Evolutionary conservation across 2,329 filamentous ascomycete species (phyloP).

Genomic region (Cercospora janseana): DNA sequence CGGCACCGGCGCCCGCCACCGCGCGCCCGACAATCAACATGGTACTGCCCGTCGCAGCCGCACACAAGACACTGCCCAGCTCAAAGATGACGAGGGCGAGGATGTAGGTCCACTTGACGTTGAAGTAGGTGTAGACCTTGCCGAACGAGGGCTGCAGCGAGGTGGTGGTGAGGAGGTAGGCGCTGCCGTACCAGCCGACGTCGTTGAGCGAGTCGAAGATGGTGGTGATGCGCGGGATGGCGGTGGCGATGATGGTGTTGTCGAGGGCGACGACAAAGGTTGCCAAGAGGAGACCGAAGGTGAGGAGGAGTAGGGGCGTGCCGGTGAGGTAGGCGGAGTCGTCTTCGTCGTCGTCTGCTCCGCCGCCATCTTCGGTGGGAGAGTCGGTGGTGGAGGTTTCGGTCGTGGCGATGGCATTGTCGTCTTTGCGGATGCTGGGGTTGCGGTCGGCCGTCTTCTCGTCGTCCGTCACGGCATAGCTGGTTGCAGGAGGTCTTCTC

Average conservation of each 20-base stretch:
- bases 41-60: slow-evolving; percentile 45
- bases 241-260: slow-evolving; percentile 42
- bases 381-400: neutral
- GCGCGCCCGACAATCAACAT: slow-evolving; percentile 58
- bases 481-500: too few relatives aligned
- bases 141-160: slow-evolving; percentile 48
- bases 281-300: slow-evolving; percentile 21
- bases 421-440: neutral
- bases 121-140: slow-evolving; percentile 61
- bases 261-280: slow-evolving; percentile 35
- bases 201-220: slow-evolving; percentile 49
- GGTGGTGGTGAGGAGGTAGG: slow-evolving; percentile 49
- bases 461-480: too few relatives aligned
- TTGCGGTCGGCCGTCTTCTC: too few relatives aligned
- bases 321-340: slow-evolving; percentile 38
- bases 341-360: slow-evolving; percentile 34
- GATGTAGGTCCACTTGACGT: slow-evolving; percentile 54
- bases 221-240: slow-evolving; percentile 47
- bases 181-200: slow-evolving; percentile 47
- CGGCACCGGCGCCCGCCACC: slow-evolving; percentile 54
- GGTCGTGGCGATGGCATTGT: neutral
- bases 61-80: slow-evolving; percentile 57
- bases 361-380: neutral
- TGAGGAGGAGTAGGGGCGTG: slow-evolving; percentile 29
- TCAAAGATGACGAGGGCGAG: slow-evolving; percentile 49